phyloP scores from a whole-genome alignment of 768 basidiomycete species.

The Mycena vitilis region DNA sequence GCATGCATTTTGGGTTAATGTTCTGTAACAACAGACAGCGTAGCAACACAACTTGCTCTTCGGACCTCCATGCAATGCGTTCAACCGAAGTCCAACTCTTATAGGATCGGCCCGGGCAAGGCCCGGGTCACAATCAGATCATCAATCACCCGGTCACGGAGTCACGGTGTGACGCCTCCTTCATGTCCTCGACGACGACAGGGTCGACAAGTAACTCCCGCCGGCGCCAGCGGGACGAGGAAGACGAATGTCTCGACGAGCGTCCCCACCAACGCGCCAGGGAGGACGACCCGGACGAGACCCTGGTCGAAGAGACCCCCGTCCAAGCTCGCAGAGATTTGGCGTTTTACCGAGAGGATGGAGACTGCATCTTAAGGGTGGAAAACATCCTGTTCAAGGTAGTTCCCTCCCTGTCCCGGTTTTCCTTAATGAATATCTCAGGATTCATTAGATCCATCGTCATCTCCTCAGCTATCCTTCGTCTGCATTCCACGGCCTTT shows the following conservation, averaged over 20 bases:
- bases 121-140: too few relatives aligned
- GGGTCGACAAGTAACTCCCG: not conserved
- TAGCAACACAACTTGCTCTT: too few relatives aligned
- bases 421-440: too few relatives aligned
- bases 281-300: not conserved
- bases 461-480: slow-evolving; percentile 2
- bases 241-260: not conserved
- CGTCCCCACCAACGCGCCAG: not conserved
- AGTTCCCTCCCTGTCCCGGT: not conserved
- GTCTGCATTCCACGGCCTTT: slow-evolving; percentile 15
- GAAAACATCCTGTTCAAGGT: slow-evolving; percentile 25
- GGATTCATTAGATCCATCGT: slow-evolving; percentile 11
- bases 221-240: not conserved
- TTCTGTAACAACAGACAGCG: too few relatives aligned
- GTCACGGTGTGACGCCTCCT: not conserved
- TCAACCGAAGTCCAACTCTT: too few relatives aligned
- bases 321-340: slow-evolving; percentile 19
- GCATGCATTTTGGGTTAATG: too few relatives aligned
- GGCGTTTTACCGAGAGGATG: slow-evolving; percentile 22
- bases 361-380: slow-evolving; percentile 6
- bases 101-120: too few relatives aligned
- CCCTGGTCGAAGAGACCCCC: not conserved
- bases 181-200: not conserved
- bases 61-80: too few relatives aligned
- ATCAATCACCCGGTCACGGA: too few relatives aligned